Conservation (phyloP, 1,284 basidiomycete species). For the Kwoniella shivajii region DNA sequence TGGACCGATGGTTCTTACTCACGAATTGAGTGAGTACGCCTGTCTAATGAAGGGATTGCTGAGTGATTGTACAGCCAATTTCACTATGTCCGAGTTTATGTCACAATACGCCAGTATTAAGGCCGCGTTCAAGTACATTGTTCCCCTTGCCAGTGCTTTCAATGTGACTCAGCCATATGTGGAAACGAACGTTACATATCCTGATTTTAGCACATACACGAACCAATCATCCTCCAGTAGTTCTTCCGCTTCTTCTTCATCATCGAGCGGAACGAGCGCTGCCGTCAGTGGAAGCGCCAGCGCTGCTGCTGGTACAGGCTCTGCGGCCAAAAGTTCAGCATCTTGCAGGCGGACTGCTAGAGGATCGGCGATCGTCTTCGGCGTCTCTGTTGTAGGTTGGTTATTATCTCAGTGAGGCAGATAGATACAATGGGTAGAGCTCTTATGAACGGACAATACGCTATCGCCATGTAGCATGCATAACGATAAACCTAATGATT, state of each 20-base stretch:
- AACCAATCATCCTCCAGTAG: slow-evolving; percentile 2
- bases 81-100: slow-evolving; percentile 51
- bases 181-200: slow-evolving; percentile 54
- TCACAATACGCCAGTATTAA: slow-evolving; percentile 47
- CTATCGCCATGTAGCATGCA: no score
- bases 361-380: no score
- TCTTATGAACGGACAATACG: no score
- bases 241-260: background rate
- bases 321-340: no score
- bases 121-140: slow-evolving; percentile 48
- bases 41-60: background rate
- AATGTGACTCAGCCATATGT: slow-evolving; percentile 56
- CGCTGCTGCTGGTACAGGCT: background rate
- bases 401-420: no score
- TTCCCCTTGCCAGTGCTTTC: slow-evolving; percentile 50
- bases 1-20: slow-evolving; percentile 56
- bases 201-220: slow-evolving; percentile 34
- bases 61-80: slow-evolving; percentile 39
- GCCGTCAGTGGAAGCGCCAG: background rate
- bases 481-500: no score
- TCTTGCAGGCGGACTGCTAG: no score
- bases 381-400: no score
- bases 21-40: slow-evolving; percentile 35
- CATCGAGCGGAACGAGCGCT: background rate
- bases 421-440: no score